These are phyloP conservation scores for Arbutus unedo DNA, from an alignment of 148 eudicot genomes.

Conservation along the genomic window DNA sequence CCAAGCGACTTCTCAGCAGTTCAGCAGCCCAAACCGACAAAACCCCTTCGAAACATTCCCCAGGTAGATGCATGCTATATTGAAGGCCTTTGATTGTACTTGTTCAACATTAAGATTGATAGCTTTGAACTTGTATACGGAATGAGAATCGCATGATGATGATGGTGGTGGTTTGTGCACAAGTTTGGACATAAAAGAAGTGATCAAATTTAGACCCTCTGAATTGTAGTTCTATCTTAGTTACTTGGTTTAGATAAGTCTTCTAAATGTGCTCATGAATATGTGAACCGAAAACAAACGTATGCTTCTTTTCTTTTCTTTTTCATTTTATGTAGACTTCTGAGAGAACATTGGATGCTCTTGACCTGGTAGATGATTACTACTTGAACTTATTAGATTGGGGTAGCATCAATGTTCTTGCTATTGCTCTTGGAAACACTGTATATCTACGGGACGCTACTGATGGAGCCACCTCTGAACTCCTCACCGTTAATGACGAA, in stretches of 20 bases:
- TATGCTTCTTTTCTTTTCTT: background rate
- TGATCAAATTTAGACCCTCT: background rate
- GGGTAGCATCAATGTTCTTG: slow-evolving; percentile 84
- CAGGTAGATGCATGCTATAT: slow-evolving; percentile 39
- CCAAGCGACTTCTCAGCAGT: slow-evolving; percentile 43
- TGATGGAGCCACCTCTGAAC: slow-evolving; percentile 68
- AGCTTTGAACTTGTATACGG: background rate
- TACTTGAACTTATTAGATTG: slow-evolving; percentile 84
- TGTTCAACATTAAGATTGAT: background rate
- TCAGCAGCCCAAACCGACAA: slow-evolving; percentile 60
- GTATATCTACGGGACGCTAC: slow-evolving; percentile 93
- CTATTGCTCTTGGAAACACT: slow-evolving; percentile 83
- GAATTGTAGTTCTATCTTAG: background rate
- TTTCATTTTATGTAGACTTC: slow-evolving; percentile 49
- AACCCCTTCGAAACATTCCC: slow-evolving; percentile 72
- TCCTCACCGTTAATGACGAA: slow-evolving; percentile 73
- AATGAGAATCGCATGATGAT: background rate
- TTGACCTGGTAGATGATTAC: slow-evolving; percentile 81
- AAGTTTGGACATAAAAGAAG: background rate
- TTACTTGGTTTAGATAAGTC: too few species aligned
- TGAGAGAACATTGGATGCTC: slow-evolving; percentile 83
- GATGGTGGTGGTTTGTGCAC: background rate
- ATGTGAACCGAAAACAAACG: background rate
- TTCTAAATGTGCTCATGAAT: background rate
- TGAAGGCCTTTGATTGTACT: background rate